phyloP scores from a whole-genome alignment of 1,284 basidiomycete genomes.

The Cerioporus squamosus region DNA sequence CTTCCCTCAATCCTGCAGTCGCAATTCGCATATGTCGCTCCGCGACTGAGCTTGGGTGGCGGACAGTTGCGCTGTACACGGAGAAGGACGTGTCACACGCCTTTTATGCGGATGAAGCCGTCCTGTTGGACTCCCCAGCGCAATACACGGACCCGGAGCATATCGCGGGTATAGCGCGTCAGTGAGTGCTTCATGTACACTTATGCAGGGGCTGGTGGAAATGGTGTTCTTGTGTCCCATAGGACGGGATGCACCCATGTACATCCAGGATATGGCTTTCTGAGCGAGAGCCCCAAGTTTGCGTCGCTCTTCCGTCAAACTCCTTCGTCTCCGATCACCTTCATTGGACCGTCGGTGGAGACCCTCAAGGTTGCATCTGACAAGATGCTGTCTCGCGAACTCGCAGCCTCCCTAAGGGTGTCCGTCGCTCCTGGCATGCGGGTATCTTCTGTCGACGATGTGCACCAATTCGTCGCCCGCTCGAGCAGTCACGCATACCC shows the following conservation, averaged over 20 bases:
- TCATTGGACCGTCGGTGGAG: constrained; percentile 51
- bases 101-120: constrained; percentile 16
- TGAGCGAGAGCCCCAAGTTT: constrained; percentile 51
- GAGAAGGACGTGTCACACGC: constrained; percentile 17
- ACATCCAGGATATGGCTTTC: constrained; percentile 53
- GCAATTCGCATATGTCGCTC: constrained; percentile 20
- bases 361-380: constrained; percentile 51
- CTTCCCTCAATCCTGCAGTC: constrained; percentile 1
- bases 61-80: constrained; percentile 17
- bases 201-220: no score
- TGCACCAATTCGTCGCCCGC: constrained; percentile 36
- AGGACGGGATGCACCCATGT: constrained; percentile 39
- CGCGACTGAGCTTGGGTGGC: constrained; percentile 20
- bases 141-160: constrained; percentile 18
- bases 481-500: constrained; percentile 43
- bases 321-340: constrained; percentile 34
- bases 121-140: constrained; percentile 14
- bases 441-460: constrained; percentile 39
- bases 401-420: constrained; percentile 47
- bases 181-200: not conserved
- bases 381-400: constrained; percentile 56
- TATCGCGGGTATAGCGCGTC: constrained; percentile 10
- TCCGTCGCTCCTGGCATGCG: constrained; percentile 49
- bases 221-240: no score
- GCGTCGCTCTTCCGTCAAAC: constrained; percentile 41